Conservation (phyloP, 192 early-diverging fungal species). For the Umbelopsis sp. region DNA sequence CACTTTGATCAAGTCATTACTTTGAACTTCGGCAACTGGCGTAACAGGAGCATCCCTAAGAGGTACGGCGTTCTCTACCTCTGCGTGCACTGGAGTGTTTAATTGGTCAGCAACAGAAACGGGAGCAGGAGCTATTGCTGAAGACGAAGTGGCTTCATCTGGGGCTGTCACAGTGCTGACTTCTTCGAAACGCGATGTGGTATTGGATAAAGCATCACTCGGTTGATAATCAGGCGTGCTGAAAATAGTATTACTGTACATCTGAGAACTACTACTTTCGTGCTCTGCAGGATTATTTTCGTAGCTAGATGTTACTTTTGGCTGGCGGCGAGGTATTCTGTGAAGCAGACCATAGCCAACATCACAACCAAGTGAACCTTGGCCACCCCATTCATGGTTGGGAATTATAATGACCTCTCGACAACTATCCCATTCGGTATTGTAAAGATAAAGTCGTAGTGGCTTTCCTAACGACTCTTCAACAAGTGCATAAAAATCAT, state of each 20-base stretch:
- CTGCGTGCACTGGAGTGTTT: too few species aligned
- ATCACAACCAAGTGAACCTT: slow-evolving; percentile 71
- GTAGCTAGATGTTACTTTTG: not conserved
- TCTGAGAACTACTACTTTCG: not conserved
- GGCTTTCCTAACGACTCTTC: slow-evolving; percentile 60
- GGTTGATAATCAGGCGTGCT: slow-evolving; percentile 30
- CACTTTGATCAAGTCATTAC: not conserved
- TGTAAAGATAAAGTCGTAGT: slow-evolving; percentile 70
- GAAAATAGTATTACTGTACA: slow-evolving; percentile 33
- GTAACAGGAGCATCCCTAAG: too few species aligned
- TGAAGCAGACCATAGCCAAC: slow-evolving; percentile 65
- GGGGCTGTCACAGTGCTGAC: not conserved
- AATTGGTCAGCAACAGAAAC: too few species aligned
- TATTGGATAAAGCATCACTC: not conserved
- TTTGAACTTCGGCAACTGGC: too few species aligned
- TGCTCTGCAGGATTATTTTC: slow-evolving; percentile 1
- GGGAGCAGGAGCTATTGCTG: too few species aligned
- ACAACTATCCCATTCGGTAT: slow-evolving; percentile 61
- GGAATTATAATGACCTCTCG: slow-evolving; percentile 73
- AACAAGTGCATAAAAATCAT: slow-evolving; percentile 68
- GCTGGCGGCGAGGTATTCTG: slow-evolving; percentile 37
- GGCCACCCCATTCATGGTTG: slow-evolving; percentile 69
- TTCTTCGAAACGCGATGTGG: not conserved
- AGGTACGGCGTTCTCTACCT: too few species aligned
- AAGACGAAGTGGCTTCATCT: not conserved